Percentiles rank a stretch among this genome's conserved stretches.
Evolutionary conservation across 305 asterid genomes (phyloP).

Genomic region (Fraxinus platypoda): DNA sequence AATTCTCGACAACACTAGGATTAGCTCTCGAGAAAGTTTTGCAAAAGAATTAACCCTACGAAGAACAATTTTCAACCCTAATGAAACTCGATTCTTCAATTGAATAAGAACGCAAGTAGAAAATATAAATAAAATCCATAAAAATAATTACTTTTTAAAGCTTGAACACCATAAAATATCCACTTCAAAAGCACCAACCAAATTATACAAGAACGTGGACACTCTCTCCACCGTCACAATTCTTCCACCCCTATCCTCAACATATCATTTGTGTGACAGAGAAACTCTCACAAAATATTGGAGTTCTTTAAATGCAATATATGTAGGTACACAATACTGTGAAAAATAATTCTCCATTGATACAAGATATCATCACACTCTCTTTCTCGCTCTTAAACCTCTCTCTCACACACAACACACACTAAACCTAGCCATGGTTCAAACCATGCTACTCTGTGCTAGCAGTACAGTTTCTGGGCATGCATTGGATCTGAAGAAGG

Average conservation of each 20-base stretch:
- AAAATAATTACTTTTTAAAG: not conserved
- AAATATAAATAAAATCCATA: not conserved
- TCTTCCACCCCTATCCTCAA: conserved; percentile 31
- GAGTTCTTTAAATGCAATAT: not conserved
- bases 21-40: not conserved
- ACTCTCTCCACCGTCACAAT: conserved; percentile 14
- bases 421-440: conserved; percentile 29
- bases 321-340: not conserved
- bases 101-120: not conserved
- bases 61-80: not conserved
- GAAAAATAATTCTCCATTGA: not conserved
- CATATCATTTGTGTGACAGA: conserved; percentile 32
- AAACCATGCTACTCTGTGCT: conserved; percentile 60
- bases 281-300: conserved; percentile 19
- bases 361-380: not conserved
- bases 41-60: not conserved
- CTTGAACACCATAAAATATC: not conserved
- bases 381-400: not conserved
- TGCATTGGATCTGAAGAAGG: conserved; percentile 34
- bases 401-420: not conserved
- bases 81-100: not conserved
- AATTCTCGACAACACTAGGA: not conserved
- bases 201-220: conserved; percentile 21
- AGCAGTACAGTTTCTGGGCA: conserved; percentile 27
- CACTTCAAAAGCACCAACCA: not conserved